Conservation (phyloP, 2,329 filamentous ascomycete genomes). For the Fusarium proliferatum region DNA sequence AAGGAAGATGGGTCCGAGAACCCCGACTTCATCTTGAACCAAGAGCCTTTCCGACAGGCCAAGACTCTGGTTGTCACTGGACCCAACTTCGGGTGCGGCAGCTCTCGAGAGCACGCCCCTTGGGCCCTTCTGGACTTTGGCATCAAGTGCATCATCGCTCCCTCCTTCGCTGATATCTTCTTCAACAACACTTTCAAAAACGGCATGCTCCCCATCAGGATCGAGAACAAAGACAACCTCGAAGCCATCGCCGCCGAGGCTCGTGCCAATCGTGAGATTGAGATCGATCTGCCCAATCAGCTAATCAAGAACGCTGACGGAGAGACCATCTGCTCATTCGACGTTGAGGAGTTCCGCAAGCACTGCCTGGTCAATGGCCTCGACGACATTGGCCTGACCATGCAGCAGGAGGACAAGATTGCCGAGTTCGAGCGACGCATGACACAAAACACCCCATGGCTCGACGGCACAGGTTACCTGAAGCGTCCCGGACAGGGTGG, state of each 20-base stretch:
- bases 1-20: constrained; percentile 79
- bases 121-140: constrained; percentile 98
- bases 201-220: constrained; percentile 91
- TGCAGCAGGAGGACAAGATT: constrained; percentile 93
- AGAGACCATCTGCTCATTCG: constrained; percentile 79
- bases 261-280: constrained; percentile 81
- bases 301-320: constrained; percentile 81
- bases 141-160: constrained; percentile 92
- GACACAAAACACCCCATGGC: constrained; percentile 84
- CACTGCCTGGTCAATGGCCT: constrained; percentile 94
- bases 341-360: constrained; percentile 93
- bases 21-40: constrained; percentile 87
- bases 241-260: constrained; percentile 81
- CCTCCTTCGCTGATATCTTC: constrained; percentile 83
- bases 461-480: constrained; percentile 88
- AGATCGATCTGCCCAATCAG: constrained; percentile 90
- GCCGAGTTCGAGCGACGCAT: constrained; percentile 82
- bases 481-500: constrained; percentile 66
- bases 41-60: constrained; percentile 82
- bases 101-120: constrained; percentile 92
- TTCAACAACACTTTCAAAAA: constrained; percentile 99
- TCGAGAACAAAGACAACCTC: constrained; percentile 74
- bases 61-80: constrained; percentile 95
- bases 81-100: constrained; percentile 94
- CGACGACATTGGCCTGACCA: constrained; percentile 94